phyloP scores from a whole-genome alignment of 1,139 yeast genomes.

The Suhomyces yuchorum region DNA sequence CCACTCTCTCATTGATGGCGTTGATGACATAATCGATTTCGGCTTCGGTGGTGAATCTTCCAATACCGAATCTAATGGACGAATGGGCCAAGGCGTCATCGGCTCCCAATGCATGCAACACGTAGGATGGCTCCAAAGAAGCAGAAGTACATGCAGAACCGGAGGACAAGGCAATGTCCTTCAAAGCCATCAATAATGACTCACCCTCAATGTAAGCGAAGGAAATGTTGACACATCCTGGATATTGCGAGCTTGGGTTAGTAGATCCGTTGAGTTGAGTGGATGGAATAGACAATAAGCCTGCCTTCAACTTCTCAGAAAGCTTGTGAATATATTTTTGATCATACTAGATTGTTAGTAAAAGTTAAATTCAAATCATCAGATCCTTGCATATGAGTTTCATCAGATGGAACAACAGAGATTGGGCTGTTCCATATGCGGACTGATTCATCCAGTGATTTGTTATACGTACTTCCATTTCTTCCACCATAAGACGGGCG shows the following conservation, averaged over 20 bases:
- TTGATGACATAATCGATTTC: conserved; percentile 91
- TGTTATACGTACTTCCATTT: conserved; percentile 49
- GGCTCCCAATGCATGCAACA: conserved; percentile 93
- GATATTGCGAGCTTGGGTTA: conserved; percentile 59
- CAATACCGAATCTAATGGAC: conserved; percentile 94
- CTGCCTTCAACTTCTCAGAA: conserved; percentile 70
- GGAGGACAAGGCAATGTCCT: conserved; percentile 92
- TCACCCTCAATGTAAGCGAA: conserved; percentile 99
- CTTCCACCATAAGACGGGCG: conserved; percentile 76
- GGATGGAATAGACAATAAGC: conserved; percentile 80
- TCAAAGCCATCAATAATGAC: conserved; percentile 93
- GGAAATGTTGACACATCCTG: conserved; percentile 95
- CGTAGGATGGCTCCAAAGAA: conserved; percentile 95
- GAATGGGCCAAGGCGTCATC: conserved; percentile 99
- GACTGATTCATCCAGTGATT: conserved; percentile 11
- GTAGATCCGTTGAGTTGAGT: conserved; percentile 88
- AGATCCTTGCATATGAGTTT: conserved; percentile 28
- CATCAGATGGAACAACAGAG: conserved; percentile 11
- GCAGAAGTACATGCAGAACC: conserved; percentile 99
- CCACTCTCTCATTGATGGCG: conserved; percentile 87
- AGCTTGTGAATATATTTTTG: conserved; percentile 66
- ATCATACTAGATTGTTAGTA: conserved; percentile 53
- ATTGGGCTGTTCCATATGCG: conserved; percentile 7
- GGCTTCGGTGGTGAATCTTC: conserved; percentile 94
- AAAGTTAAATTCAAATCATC: conserved; percentile 13